Conservation (phyloP, 148 eudicot species). For the Euryodendron excelsum region DNA sequence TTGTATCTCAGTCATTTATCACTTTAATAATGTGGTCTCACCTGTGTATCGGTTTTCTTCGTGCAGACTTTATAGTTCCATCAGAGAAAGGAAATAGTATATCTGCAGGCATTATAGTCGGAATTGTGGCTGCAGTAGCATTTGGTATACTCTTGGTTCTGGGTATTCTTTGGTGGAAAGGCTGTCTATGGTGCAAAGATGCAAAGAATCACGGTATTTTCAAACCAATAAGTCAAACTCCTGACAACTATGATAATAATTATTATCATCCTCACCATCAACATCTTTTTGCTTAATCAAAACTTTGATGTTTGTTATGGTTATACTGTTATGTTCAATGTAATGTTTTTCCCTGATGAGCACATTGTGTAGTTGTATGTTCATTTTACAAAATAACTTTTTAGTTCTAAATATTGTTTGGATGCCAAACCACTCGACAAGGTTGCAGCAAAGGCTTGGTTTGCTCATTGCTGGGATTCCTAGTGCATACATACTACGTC, state of each 20-base stretch:
- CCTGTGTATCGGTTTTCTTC: not conserved
- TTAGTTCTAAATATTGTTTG: too few relatives aligned
- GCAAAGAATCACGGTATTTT: constrained; percentile 24
- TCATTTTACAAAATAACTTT: too few relatives aligned
- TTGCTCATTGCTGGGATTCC: not conserved
- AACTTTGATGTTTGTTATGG: too few relatives aligned
- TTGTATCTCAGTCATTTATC: too few relatives aligned
- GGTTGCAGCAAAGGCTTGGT: not conserved
- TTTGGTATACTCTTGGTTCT: constrained; percentile 14
- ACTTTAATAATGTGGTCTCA: not conserved
- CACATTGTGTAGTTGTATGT: too few relatives aligned
- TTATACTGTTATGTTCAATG: too few relatives aligned
- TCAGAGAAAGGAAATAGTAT: constrained; percentile 18
- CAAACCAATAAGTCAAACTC: too few relatives aligned
- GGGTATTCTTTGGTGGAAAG: constrained; percentile 34
- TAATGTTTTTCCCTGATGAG: too few relatives aligned
- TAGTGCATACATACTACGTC: not conserved
- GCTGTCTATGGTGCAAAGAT: constrained; percentile 19
- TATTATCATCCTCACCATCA: too few relatives aligned
- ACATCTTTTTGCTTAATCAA: too few relatives aligned
- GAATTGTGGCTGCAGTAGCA: constrained; percentile 33
- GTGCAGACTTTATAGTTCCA: constrained; percentile 18
- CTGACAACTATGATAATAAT: too few relatives aligned
- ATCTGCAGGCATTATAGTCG: constrained; percentile 29
- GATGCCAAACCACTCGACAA: too few relatives aligned